Percentiles rank a stretch among this genome's conserved stretches.
phyloP scores from a whole-genome alignment of 345 rosid genomes.

The Isatis tinctoria region DNA sequence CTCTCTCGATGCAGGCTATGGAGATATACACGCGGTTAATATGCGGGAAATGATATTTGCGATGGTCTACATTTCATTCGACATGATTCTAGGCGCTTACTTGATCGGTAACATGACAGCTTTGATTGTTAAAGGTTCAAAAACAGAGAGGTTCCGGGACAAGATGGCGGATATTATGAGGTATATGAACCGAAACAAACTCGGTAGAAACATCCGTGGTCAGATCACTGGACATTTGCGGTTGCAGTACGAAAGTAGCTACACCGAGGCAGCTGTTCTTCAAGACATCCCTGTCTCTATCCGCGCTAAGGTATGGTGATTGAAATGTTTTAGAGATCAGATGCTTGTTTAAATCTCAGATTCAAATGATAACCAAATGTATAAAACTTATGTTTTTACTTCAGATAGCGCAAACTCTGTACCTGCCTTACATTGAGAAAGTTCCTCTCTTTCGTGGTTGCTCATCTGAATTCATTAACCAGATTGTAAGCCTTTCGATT shows the following conservation, averaged over 20 bases:
- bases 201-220: slow-evolving; percentile 49
- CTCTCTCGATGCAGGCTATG: slow-evolving; percentile 53
- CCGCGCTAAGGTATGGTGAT: slow-evolving; percentile 53
- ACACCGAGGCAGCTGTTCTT: slow-evolving; percentile 58
- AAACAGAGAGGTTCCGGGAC: slow-evolving; percentile 73
- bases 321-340: not conserved
- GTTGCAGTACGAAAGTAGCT: slow-evolving; percentile 54
- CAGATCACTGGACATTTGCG: slow-evolving; percentile 66
- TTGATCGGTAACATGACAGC: slow-evolving; percentile 93
- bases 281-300: slow-evolving; percentile 81
- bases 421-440: slow-evolving; percentile 63
- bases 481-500: slow-evolving; percentile 53
- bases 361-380: not conserved
- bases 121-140: slow-evolving; percentile 85
- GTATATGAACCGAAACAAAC: slow-evolving; percentile 66
- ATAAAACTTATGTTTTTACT: not conserved
- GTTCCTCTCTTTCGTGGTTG: slow-evolving; percentile 68
- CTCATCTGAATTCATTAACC: slow-evolving; percentile 73
- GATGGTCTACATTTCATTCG: slow-evolving; percentile 76
- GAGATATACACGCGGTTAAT: slow-evolving; percentile 89
- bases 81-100: slow-evolving; percentile 91
- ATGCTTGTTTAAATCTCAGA: not conserved
- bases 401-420: slow-evolving; percentile 75
- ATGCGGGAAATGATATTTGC: slow-evolving; percentile 82
- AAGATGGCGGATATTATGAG: slow-evolving; percentile 66